Evolutionary conservation across 148 eudicot species (phyloP).

Genomic region (Pharnaceum exiguum): DNA sequence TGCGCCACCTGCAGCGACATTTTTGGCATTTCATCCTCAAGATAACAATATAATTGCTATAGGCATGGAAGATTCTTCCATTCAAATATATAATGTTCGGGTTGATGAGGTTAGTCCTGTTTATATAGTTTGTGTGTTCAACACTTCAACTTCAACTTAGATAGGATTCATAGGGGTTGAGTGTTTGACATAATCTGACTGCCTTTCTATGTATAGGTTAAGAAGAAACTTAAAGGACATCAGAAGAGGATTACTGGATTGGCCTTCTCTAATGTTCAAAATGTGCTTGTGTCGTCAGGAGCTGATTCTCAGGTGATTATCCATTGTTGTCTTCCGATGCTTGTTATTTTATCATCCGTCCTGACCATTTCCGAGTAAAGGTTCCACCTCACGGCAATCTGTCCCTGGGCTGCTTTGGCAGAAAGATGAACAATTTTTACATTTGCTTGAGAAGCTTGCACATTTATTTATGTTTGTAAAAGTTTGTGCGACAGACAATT

Average conservation of each 20-base stretch:
- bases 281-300: slow-evolving; percentile 81
- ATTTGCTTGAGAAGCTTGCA: too few species aligned
- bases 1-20: slow-evolving; percentile 88
- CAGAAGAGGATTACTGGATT: slow-evolving; percentile 80
- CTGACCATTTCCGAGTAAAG: too few species aligned
- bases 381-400: too few species aligned
- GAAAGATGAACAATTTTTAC: too few species aligned
- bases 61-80: slow-evolving; percentile 89
- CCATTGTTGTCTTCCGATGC: background rate
- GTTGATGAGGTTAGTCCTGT: slow-evolving; percentile 59
- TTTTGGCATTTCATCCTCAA: slow-evolving; percentile 82
- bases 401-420: too few species aligned
- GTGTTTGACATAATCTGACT: background rate
- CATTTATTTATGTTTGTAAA: too few species aligned
- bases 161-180: background rate
- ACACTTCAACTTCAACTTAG: background rate
- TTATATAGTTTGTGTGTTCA: background rate
- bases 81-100: slow-evolving; percentile 80
- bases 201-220: slow-evolving; percentile 39
- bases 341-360: background rate
- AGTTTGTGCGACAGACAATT: too few species aligned
- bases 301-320: slow-evolving; percentile 75
- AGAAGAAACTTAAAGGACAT: slow-evolving; percentile 68
- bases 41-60: slow-evolving; percentile 90
- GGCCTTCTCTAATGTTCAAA: slow-evolving; percentile 62